Evolutionary conservation across 805 yeast species (phyloP), one percentile per base, ranked within the genome.

Genomic region (Schwanniomyces yamadae): DNA sequence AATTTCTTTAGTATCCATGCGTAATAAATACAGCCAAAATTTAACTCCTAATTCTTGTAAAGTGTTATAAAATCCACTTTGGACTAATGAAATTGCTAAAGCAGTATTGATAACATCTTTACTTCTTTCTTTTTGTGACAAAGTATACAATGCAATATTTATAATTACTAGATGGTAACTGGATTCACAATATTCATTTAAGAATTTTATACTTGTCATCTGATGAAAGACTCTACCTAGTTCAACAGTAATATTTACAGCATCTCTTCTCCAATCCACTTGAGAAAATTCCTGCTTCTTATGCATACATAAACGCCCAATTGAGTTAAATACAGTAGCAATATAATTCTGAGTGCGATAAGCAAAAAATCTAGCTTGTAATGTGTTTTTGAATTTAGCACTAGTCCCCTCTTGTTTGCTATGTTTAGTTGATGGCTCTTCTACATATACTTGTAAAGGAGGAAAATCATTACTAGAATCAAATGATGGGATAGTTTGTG

Each of bases 361-460:
- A 21, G 67, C 55, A 24, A 80, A 66, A 41, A 67, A 68, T 36
- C 88, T 68, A 8, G 80, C 53, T 42, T 80, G 78, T 2, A 76
- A 57, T 0, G 82, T 61, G 48, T 84, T 84, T 44, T 83, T 83
- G 58, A 66, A 78, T 45, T 78, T 80, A 0, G 84, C 75, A 26
- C 78, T 68, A 0, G 77, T 73, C 26, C 69, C 71, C 23, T 69
- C 71, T 39, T 66, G 57, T 37, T 63, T 52, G 17, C 52, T 50
- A 24, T 65, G 46, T 24, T 65, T 46, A 4, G 52, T 44, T 2
- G 30, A 12, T 0, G 78, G 78, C 17, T 72, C 70, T 2, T 62
- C 63, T 0, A 69, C 57, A 39, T 66, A 68, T 6, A 78, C 63
- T 29, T 71, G 67, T 11, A 70, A 52, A 2, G 71, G 70, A 3